phyloP scores from a whole-genome alignment of 768 basidiomycete species.

The Lactarius evosmus region DNA sequence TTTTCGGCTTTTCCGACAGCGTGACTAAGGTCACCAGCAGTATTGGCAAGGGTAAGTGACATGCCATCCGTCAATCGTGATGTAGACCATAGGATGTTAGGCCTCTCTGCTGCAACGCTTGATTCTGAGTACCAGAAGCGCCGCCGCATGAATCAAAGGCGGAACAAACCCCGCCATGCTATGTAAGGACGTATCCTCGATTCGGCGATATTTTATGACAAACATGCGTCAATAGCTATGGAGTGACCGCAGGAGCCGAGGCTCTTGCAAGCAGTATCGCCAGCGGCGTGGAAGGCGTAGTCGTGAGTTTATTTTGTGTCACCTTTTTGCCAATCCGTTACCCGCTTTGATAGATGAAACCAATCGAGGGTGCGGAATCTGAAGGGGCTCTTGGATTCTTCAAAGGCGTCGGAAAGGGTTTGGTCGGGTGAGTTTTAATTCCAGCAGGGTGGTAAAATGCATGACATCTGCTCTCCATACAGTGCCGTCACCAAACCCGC shows the following conservation, averaged over 20 bases:
- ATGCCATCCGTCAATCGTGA: not conserved
- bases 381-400: constrained; percentile 96
- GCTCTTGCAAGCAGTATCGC: constrained; percentile 91
- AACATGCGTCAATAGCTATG: constrained; percentile 56
- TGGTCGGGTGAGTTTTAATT: constrained; percentile 69
- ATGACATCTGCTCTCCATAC: constrained; percentile 9
- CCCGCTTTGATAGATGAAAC: constrained; percentile 69
- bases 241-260: constrained; percentile 92
- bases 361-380: constrained; percentile 92
- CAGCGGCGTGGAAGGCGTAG: constrained; percentile 93
- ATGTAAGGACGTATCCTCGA: constrained; percentile 50
- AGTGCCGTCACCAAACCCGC: constrained; percentile 95
- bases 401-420: constrained; percentile 94
- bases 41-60: constrained; percentile 81
- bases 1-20: constrained; percentile 94
- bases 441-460: not conserved
- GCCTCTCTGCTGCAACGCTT: constrained; percentile 93
- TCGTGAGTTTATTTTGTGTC: constrained; percentile 48
- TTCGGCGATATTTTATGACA: not conserved
- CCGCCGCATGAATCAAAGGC: constrained; percentile 80
- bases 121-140: constrained; percentile 94
- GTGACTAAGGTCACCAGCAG: constrained; percentile 98
- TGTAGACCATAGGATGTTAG: constrained; percentile 39
- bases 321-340: not conserved
- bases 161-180: constrained; percentile 95